phyloP scores from a whole-genome alignment of 495 filamentous ascomycete genomes.

The Emericellopsis terricola region DNA sequence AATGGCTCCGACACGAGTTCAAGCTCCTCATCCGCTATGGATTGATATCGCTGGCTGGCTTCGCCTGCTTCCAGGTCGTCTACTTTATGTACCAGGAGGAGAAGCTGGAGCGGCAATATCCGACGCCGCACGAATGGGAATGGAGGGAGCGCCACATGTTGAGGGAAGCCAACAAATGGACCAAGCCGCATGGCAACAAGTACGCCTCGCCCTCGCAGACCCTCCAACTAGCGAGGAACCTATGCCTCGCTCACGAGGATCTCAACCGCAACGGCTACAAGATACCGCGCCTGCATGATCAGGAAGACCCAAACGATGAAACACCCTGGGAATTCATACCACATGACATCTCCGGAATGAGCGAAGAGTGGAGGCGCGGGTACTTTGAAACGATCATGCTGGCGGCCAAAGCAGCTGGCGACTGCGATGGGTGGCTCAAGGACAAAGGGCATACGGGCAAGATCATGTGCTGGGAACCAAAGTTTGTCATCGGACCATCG shows the following conservation, averaged over 20 bases:
- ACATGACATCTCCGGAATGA: conserved; percentile 52
- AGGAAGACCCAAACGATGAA: conserved; percentile 5
- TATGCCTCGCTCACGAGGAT: conserved; percentile 47
- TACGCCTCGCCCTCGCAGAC: conserved; percentile 47
- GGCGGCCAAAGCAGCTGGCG: conserved; percentile 55
- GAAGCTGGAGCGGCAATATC: conserved; percentile 51
- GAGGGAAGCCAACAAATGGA: conserved; percentile 31
- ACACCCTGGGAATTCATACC: conserved; percentile 5
- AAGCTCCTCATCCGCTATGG: conserved; percentile 41
- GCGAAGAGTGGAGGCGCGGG: conserved; percentile 63
- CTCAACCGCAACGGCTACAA: conserved; percentile 45
- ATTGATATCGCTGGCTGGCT: conserved; percentile 33
- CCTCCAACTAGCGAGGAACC: conserved; percentile 29
- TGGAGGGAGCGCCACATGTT: conserved; percentile 41
- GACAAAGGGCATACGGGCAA: conserved; percentile 31
- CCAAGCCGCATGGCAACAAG: conserved; percentile 34
- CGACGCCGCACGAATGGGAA: conserved; percentile 58
- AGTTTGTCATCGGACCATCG: conserved; percentile 59
- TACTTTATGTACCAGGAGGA: conserved; percentile 46
- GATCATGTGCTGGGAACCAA: conserved; percentile 45
- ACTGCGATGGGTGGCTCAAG: conserved; percentile 55
- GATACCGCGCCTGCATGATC: conserved; percentile 22
- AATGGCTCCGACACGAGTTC: conserved; percentile 45
- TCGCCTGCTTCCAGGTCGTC: conserved; percentile 31
- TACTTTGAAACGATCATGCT: conserved; percentile 70